Evolutionary conservation across 2,329 filamentous ascomycete species (phyloP).

Genomic region (Zelopaecilomyces penicillatus): DNA sequence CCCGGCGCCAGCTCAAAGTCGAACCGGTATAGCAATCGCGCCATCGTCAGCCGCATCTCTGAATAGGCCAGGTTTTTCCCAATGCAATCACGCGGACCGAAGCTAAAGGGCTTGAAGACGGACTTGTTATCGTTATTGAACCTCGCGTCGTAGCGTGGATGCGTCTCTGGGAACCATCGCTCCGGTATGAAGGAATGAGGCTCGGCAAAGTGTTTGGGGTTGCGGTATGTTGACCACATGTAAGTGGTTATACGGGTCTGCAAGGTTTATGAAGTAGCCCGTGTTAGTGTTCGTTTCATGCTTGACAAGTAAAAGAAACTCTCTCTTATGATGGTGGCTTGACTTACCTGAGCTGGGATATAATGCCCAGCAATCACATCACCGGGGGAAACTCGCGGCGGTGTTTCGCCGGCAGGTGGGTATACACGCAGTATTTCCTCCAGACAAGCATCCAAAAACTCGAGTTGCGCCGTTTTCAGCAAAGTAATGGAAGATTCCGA

Average conservation of each 20-base stretch:
- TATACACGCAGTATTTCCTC: constrained; percentile 36
- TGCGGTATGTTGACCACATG: constrained; percentile 37
- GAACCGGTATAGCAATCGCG: constrained; percentile 36
- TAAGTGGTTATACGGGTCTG: constrained; percentile 34
- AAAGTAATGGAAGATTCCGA: constrained; percentile 29
- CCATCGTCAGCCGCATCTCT: constrained; percentile 39
- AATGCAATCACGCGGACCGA: constrained; percentile 32
- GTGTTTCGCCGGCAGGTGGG: constrained; percentile 23
- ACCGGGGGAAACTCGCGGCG: constrained; percentile 21
- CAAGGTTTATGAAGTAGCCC: neutral
- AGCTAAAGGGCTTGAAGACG: constrained; percentile 29
- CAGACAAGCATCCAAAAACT: constrained; percentile 32
- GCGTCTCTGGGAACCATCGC: constrained; percentile 27
- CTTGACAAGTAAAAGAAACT: too few relatives aligned
- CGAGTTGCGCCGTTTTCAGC: constrained; percentile 17
- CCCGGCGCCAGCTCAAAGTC: constrained; percentile 27
- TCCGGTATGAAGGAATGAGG: constrained; percentile 39
- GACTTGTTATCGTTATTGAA: constrained; percentile 32
- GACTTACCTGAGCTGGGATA: constrained; percentile 27
- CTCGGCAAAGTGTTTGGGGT: constrained; percentile 34
- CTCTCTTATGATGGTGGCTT: too few relatives aligned
- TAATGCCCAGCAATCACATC: constrained; percentile 23
- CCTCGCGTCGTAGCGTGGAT: constrained; percentile 23
- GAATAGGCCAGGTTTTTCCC: constrained; percentile 34
- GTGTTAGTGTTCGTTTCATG: too few relatives aligned